Evolutionary conservation across 768 basidiomycete genomes (phyloP), one percentile per base, ranked within the genome.

Genomic region (Boletus subcaerulescens): DNA sequence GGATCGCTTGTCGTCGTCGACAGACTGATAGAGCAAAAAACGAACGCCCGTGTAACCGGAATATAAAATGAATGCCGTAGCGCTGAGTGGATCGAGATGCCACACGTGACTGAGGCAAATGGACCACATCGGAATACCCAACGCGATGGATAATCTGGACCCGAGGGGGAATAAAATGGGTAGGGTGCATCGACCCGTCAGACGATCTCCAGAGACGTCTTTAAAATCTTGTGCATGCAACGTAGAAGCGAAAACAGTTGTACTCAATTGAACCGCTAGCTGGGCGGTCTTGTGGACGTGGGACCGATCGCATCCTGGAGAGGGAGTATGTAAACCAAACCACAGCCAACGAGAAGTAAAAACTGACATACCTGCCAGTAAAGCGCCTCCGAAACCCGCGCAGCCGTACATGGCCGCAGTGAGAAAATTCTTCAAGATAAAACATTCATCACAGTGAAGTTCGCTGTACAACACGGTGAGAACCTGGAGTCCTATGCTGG

Each of bases 131-230:
- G 64, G 69, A 13, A 70, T 55, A 9, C 56, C 54, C 26, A 68
- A 9, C 18, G 47, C 32, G 35, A 60, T 40, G n/a, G 60, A 66
- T 12, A 59, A 4, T 35, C 69, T 47, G 3, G 66, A 52, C 5
- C 41, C 22, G 4, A 58, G 45, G 1, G 79, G 79, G 7, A 66
- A 65, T 14, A 67, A 60, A 45, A 80, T 76, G 8, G 76, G 77
- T 10, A 80, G 60, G 0, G 78, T 79, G 8, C 58, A 50, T 40
- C 78, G 62, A 8, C 73, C 74, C 5, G 62, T 61, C 1, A 63
- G 48, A 3, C 57, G 56, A 52, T 79, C 80, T 5, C 79, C 77
- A 22, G 67, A 64, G 9, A 72, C 60, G 50, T 80, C 79, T 22
- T 70, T 66, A 35, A 71, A 72, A 45, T 72, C 67, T 56, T 71